Evolutionary conservation across 1,139 yeast genomes (phyloP), one percentile per base, ranked within the genome.

Genomic region (Geotrichum australiense): DNA sequence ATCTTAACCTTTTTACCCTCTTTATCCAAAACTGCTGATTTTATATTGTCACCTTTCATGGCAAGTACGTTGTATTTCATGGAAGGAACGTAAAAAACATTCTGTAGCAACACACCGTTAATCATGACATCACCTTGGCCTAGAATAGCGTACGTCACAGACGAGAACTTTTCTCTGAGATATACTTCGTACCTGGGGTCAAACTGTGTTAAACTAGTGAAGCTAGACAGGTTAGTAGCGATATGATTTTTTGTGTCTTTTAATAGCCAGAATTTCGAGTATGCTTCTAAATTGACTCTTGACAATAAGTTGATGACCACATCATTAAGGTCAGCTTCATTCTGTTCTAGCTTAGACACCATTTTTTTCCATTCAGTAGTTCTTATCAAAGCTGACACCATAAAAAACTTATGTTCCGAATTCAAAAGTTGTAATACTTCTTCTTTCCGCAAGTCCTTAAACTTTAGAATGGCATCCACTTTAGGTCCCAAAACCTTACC

Each of bases 41-140:
- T 21, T 12, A 35, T 35, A 1, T 34, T 40, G 7, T 33, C 32
- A 5, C 33, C 42, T 6, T 32, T 23, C 3, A 39, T 28, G 15
- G 43, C 35, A 11, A 41, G 14, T 8, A 41, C 43, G 24, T 41
- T 41, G 37, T 25, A 30, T 18, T 23, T 12, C 37, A 31, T 22
- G n/a, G 21, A 30, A 2, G 43, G 43, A 5, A 31, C 34, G 14
- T 23, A 41, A 3, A 41, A n/a, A 8, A 41, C 43, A 12, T 41
- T 22, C 29, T 36, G 26, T 12, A 41, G 23, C 3, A 31, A 21
- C 7, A 41, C 20, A 14, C 24, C 34, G n/a, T 27, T 6, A 16
- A 25, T 22, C 10, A 18, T 15, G 32, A 24, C 28, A 7, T 27
- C 37, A 5, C 29, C 41, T 5, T 18, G 15, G 16, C 33, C 33